Conservation (phyloP, 192 early-diverging fungal genomes). For the Mortierella hygrophila region DNA sequence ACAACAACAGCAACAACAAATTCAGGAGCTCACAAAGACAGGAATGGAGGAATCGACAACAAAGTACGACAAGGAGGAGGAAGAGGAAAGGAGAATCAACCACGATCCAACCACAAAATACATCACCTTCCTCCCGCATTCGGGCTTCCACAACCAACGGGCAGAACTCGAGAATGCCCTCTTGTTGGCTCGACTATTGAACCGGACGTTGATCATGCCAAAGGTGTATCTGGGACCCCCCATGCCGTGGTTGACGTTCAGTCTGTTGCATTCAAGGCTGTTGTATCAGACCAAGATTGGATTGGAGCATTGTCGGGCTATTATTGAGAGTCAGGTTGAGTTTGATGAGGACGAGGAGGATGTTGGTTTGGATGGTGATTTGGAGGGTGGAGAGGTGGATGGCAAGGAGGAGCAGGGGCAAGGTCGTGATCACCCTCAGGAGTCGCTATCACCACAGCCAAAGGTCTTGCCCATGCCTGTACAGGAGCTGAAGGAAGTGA, state of each 20-base stretch:
- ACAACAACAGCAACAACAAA: neutral
- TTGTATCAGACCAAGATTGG: constrained; percentile 66
- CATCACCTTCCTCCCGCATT: constrained; percentile 65
- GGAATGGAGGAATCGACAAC: neutral
- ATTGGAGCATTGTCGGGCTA: constrained; percentile 61
- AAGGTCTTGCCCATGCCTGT: neutral
- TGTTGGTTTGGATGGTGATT: neutral
- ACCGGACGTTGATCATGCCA: constrained; percentile 68
- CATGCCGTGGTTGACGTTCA: constrained; percentile 64
- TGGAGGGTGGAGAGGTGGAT: neutral
- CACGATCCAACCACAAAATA: constrained; percentile 38
- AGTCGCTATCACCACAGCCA: neutral
- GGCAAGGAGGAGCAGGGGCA: neutral
- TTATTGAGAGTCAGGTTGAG: constrained; percentile 37
- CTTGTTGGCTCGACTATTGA: constrained; percentile 58
- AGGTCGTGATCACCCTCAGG: constrained; percentile 11
- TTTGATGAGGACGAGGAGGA: neutral
- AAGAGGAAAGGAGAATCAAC: neutral
- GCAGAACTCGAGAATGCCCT: constrained; percentile 64
- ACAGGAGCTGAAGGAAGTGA: neutral
- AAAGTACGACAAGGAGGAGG: neutral
- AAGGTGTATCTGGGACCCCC: constrained; percentile 65
- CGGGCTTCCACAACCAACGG: constrained; percentile 69
- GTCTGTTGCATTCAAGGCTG: constrained; percentile 60
- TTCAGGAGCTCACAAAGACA: neutral